Conservation (phyloP, 352 stramenopile species). For the Hyaloperonospora brassicae region DNA sequence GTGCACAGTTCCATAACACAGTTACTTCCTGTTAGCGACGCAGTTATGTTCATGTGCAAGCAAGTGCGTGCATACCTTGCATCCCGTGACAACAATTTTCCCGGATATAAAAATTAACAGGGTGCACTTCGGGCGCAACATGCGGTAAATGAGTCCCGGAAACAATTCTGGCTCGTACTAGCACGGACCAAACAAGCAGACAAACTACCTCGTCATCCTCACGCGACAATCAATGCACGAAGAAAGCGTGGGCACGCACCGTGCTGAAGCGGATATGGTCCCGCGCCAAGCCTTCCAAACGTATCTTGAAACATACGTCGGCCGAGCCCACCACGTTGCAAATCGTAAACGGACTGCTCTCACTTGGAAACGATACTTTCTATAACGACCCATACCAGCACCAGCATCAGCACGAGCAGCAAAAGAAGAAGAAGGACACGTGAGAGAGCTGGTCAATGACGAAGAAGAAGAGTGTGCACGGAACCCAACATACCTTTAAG, state of each 20-base stretch:
- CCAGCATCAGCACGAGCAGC: background rate
- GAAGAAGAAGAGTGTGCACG: background rate
- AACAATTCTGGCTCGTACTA: constrained; percentile 99
- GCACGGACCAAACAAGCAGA: background rate
- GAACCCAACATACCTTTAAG: constrained; percentile 32
- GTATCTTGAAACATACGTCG: constrained; percentile 85
- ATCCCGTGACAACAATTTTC: constrained; percentile 96
- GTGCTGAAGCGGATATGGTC: constrained; percentile 60
- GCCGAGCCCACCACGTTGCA: constrained; percentile 88
- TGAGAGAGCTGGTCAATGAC: background rate
- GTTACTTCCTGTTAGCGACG: constrained; percentile 1
- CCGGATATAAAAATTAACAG: constrained; percentile 98
- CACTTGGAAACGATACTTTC: constrained; percentile 53
- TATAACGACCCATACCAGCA: constrained; percentile 10
- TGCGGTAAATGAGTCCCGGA: constrained; percentile 97
- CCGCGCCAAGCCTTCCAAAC: constrained; percentile 59
- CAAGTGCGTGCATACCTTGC: constrained; percentile 39
- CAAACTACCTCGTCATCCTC: background rate
- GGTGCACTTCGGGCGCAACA: constrained; percentile 96
- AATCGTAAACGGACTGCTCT: constrained; percentile 39
- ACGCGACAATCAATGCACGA: background rate
- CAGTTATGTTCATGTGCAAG: background rate
- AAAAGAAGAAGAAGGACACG: background rate
- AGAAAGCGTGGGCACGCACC: constrained; percentile 22
- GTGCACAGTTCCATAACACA: constrained; percentile 2